Conservation (phyloP, 2,329 filamentous ascomycete species). For the Dissoconium aciculare region DNA sequence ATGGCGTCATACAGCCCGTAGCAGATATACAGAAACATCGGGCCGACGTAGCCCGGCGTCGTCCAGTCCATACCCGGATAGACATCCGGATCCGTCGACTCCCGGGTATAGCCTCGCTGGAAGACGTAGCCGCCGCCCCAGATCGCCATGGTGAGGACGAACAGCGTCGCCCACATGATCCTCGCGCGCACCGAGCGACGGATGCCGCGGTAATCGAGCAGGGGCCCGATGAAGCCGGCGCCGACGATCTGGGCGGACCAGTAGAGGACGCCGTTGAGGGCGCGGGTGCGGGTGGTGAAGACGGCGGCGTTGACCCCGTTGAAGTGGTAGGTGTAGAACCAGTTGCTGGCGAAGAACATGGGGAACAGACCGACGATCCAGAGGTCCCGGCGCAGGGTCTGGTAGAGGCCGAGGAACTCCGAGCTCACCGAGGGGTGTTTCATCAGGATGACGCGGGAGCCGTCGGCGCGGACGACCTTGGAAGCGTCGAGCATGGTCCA, state of each 20-base stretch:
- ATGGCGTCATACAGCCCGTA: conserved; percentile 80
- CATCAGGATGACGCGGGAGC: conserved; percentile 68
- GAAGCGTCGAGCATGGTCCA: conserved; percentile 57
- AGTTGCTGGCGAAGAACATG: conserved; percentile 68
- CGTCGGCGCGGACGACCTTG: conserved; percentile 59
- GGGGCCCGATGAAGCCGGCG: conserved; percentile 55
- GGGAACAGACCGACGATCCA: conserved; percentile 65
- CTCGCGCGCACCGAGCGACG: conserved; percentile 55
- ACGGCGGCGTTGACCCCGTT: conserved; percentile 55
- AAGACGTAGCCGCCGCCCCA: conserved; percentile 77
- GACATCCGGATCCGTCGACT: conserved; percentile 9
- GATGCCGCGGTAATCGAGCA: conserved; percentile 45
- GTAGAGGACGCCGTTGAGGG: conserved; percentile 64
- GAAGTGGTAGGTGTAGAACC: conserved; percentile 69
- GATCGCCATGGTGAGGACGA: conserved; percentile 57
- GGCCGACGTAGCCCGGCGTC: conserved; percentile 52
- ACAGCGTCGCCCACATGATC: conserved; percentile 44
- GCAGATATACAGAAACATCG: conserved; percentile 81
- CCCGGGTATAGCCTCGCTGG: conserved; percentile 45
- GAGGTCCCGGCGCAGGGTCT: conserved; percentile 54
- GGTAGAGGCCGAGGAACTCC: conserved; percentile 59
- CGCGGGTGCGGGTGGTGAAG: conserved; percentile 59
- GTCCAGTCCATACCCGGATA: conserved; percentile 48
- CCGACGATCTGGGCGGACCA: conserved; percentile 66
- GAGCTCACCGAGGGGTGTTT: conserved; percentile 78